Evolutionary conservation across 495 filamentous ascomycete species (phyloP), one percentile per base, ranked within the genome.

Genomic region (Tuber indicum): DNA sequence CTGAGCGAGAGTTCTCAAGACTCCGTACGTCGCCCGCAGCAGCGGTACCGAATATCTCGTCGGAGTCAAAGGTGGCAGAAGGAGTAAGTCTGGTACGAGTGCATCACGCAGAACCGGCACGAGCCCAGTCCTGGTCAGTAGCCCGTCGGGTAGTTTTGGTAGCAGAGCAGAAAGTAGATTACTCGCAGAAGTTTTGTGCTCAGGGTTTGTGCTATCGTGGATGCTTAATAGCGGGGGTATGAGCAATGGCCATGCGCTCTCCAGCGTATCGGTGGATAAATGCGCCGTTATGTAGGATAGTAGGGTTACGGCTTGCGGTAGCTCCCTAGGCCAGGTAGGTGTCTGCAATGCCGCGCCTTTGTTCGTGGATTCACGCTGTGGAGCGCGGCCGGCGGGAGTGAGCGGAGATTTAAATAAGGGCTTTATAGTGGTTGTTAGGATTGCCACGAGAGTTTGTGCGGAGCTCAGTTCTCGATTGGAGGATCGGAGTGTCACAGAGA

Each of bases 201-300:
- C 66, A 1, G 88, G 84, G 70, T 87, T 85, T 21, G 86, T 82
- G 82, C 94, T 92, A 83, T 98, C 96, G 73, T 93, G 87, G 2
- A 98, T 86, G 6, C 91, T 89, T 4, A 99, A 88, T 0, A 97
- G 86, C 1, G 93, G 92, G 1, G 96, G 96, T n/a, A 95, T 87
- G 66, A 92, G 88, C n/a, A 96, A 88, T 0, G 89, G 90, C 90
- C 94, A 97, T 19, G 75, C 66, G 2, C 66, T 42, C 62, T 83
- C 81, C 12, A 83, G 52, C 2, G 58, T 66, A 4, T 75, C 26
- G 42, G 66, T 26, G 12, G 74, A 47, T 62, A 76, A 72, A 2
- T 47, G 52, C 32, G 39, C 23, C 26, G 76, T 19, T 1, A 77
- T n/a, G 66, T 73, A 78, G 47, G 75, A 74, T 39, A 83, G 76